A percentile compares a stretch with the other conserved stretches of the same genome.
These are phyloP conservation scores for Annulohypoxylon stygium DNA, from an alignment of 495 filamentous ascomycete genomes.

Conservation along the genomic window DNA sequence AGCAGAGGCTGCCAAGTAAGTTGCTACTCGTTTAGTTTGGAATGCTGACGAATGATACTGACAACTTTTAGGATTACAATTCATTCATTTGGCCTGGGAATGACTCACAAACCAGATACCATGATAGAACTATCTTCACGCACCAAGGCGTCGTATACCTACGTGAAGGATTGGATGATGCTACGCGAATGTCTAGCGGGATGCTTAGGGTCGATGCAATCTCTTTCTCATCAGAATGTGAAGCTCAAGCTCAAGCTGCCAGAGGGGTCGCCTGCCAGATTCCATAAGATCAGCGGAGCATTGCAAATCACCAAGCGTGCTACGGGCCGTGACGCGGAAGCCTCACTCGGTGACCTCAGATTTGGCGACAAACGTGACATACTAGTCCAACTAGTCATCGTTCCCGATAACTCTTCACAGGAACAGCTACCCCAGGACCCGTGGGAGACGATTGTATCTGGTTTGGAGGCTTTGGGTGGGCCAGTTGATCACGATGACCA, in stretches of 20 bases:
- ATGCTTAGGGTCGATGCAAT: constrained; percentile 93
- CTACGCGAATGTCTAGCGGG: constrained; percentile 96
- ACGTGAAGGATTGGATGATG: constrained; percentile 99
- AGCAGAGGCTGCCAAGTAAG: constrained; percentile 96
- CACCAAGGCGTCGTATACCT: constrained; percentile 97
- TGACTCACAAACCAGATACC: constrained; percentile 98
- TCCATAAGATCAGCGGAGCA: constrained; percentile 98
- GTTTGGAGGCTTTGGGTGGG: constrained; percentile 94
- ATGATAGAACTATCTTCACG: constrained; percentile 97
- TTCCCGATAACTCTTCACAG: constrained; percentile 86
- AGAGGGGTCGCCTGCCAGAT: constrained; percentile 96
- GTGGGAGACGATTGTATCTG: constrained; percentile 97
- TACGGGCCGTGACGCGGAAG: constrained; percentile 96
- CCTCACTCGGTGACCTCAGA: constrained; percentile 88
- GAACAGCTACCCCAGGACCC: constrained; percentile 92
- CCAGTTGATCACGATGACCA: constrained; percentile 89
- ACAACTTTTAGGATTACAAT: constrained; percentile 79
- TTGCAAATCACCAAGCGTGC: constrained; percentile 97
- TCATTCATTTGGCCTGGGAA: constrained; percentile 94
- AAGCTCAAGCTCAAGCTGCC: constrained; percentile 95
- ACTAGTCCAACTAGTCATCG: constrained; percentile 92
- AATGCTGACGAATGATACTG: not conserved
- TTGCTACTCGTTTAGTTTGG: constrained; percentile 28
- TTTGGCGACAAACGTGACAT: constrained; percentile 99
- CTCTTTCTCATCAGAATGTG: constrained; percentile 97